phyloP scores from a whole-genome alignment of 2,329 filamentous ascomycete genomes.

The Pseudohalonectria lignicola region DNA sequence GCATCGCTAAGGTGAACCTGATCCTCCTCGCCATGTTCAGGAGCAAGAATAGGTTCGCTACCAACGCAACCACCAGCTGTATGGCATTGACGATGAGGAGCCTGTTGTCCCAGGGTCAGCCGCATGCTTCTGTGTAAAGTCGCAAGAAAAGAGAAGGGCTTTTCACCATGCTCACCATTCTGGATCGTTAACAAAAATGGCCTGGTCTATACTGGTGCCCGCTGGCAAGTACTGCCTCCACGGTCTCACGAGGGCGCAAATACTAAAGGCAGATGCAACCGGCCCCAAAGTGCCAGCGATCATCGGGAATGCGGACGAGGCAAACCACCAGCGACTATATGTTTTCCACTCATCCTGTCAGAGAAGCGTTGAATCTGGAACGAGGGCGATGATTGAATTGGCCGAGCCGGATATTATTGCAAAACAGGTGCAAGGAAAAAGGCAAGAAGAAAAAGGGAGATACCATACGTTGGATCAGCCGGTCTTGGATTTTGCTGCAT shows the following conservation, averaged over 20 bases:
- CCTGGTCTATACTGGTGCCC: conserved; percentile 33
- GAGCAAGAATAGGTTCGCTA: conserved; percentile 72
- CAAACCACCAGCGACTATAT: conserved; percentile 50
- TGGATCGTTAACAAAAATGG: conserved; percentile 52
- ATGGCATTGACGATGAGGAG: conserved; percentile 65
- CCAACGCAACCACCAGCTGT: conserved; percentile 64
- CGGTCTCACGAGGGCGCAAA: conserved; percentile 70
- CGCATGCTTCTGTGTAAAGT: too few species aligned
- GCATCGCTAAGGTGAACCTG: conserved; percentile 71
- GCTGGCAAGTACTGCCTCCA: conserved; percentile 56
- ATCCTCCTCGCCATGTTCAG: conserved; percentile 78
- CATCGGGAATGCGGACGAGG: conserved; percentile 59
- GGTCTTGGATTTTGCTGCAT: conserved; percentile 26
- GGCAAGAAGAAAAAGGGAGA: neutral
- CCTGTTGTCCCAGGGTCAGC: conserved; percentile 29
- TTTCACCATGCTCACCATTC: conserved; percentile 59
- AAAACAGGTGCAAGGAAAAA: too few species aligned
- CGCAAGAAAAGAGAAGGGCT: neutral
- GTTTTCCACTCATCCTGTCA: too few species aligned
- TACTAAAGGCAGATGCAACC: conserved; percentile 77
- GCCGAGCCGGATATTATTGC: too few species aligned
- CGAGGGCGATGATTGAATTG: too few species aligned
- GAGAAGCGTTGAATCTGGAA: too few species aligned
- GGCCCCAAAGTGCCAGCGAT: conserved; percentile 77
- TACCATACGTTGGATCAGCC: conserved; percentile 30